Percentiles rank a stretch among this genome's conserved stretches.
Conservation (phyloP, 441 rosid genomes). For the Jatropha multifida region DNA sequence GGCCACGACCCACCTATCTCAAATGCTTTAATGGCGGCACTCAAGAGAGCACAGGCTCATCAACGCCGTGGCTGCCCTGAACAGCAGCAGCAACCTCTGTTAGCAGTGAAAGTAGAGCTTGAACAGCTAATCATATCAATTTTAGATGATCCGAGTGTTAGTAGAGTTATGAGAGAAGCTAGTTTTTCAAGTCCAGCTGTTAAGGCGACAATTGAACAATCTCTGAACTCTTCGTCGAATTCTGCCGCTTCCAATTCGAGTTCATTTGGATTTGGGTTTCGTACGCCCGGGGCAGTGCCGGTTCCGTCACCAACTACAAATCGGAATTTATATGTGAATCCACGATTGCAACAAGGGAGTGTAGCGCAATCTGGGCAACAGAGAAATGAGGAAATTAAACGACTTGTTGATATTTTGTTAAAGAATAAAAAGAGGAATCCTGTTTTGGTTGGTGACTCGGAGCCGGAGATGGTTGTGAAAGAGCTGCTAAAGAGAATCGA, state of each 20-base stretch:
- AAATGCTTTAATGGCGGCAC: slow-evolving; percentile 92
- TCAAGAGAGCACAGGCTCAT: slow-evolving; percentile 96
- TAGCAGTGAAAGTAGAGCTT: slow-evolving; percentile 93
- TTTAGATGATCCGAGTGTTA: slow-evolving; percentile 95
- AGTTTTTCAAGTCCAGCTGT: slow-evolving; percentile 96
- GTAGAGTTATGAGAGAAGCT: slow-evolving; percentile 95
- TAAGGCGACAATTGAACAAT: slow-evolving; percentile 86
- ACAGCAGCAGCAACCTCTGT: slow-evolving; percentile 92
- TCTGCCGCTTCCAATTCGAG: slow-evolving; percentile 28
- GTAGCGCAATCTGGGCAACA: slow-evolving; percentile 39
- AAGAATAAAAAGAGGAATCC: slow-evolving; percentile 75
- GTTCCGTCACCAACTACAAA: slow-evolving; percentile 23
- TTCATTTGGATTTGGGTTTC: slow-evolving; percentile 59
- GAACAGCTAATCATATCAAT: slow-evolving; percentile 94
- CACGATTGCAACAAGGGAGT: slow-evolving; percentile 61
- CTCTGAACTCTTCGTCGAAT: slow-evolving; percentile 39
- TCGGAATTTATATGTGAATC: slow-evolving; percentile 57
- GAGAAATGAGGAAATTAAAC: slow-evolving; percentile 62
- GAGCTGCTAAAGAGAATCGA: slow-evolving; percentile 67
- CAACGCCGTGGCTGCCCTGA: slow-evolving; percentile 97
- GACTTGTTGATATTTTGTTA: slow-evolving; percentile 60
- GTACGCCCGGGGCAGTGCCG: slow-evolving; percentile 34
- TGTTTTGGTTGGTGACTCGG: slow-evolving; percentile 82
- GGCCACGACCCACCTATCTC: slow-evolving; percentile 82
- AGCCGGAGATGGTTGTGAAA: slow-evolving; percentile 67